Evolutionary conservation across 345 rosid genomes (phyloP).

Genomic region (Lepidium didymum): DNA sequence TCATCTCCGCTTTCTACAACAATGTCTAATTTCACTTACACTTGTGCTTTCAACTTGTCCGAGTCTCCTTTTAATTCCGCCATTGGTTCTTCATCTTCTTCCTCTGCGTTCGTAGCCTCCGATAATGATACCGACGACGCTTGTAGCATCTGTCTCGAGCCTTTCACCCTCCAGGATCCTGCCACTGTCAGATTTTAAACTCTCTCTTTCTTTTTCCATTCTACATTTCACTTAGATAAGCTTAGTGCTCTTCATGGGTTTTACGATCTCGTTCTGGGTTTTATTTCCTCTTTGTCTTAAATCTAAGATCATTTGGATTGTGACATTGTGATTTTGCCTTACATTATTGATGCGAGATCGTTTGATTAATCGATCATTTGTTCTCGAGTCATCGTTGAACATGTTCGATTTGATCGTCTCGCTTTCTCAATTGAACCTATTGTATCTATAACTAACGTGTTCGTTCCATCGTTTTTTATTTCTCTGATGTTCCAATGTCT

Average conservation of each 20-base stretch:
- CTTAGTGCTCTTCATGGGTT: not conserved
- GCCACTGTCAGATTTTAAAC: constrained; percentile 38
- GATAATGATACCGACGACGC: constrained; percentile 57
- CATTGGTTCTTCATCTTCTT: constrained; percentile 21
- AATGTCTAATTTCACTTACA: constrained; percentile 39
- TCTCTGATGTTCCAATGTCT: not conserved
- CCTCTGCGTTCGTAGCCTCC: constrained; percentile 21
- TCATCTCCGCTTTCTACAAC: not conserved
- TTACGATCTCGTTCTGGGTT: not conserved
- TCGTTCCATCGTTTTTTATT: not conserved
- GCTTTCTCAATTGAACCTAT: not conserved
- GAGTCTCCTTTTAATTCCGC: constrained; percentile 19
- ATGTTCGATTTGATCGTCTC: not conserved
- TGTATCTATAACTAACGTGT: not conserved
- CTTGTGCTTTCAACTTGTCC: constrained; percentile 20
- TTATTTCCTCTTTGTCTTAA: not conserved
- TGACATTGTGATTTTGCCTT: not conserved
- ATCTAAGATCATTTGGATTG: not conserved
- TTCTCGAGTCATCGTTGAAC: not conserved
- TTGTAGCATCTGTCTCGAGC: constrained; percentile 89
- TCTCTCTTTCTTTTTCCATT: not conserved
- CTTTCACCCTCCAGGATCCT: constrained; percentile 62
- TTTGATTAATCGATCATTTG: constrained; percentile 1
- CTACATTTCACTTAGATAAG: not conserved
- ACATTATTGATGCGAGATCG: not conserved